These are phyloP conservation scores for Holtermannia corniformis DNA, from an alignment of 768 basidiomycete genomes.

Conservation along the genomic window DNA sequence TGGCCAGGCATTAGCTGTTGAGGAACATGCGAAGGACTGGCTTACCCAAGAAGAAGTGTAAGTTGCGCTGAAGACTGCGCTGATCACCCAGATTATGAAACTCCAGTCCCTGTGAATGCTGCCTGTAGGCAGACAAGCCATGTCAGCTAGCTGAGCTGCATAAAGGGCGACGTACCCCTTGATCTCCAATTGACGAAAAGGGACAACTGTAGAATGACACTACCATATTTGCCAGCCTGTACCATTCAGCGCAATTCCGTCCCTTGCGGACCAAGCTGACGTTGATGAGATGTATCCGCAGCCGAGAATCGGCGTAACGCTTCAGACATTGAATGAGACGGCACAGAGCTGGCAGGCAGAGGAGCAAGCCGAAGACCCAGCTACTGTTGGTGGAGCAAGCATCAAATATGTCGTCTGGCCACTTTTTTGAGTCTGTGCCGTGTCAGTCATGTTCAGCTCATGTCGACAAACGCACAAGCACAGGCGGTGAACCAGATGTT, in stretches of 20 bases:
- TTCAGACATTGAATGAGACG: constrained; percentile 79
- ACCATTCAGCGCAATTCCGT: background rate
- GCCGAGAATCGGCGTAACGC: constrained; percentile 69
- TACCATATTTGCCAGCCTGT: constrained; percentile 75
- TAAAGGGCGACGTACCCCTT: constrained; percentile 43
- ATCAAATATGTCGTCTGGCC: constrained; percentile 19
- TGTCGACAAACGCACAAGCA: constrained; percentile 36
- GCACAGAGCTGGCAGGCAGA: constrained; percentile 56
- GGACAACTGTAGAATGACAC: constrained; percentile 56
- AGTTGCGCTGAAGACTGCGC: constrained; percentile 53
- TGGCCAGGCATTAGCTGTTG: constrained; percentile 28
- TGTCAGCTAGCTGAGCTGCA: background rate
- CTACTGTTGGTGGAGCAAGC: constrained; percentile 17
- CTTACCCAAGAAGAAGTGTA: constrained; percentile 75
- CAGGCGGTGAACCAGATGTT: constrained; percentile 68
- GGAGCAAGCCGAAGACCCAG: constrained; percentile 27
- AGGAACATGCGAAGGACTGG: background rate
- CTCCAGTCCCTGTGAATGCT: constrained; percentile 43
- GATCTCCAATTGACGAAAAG: constrained; percentile 73
- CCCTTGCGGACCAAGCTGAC: constrained; percentile 49
- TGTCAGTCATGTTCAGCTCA: background rate
- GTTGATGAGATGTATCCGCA: constrained; percentile 75
- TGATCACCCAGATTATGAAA: constrained; percentile 63
- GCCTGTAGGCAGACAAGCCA: constrained; percentile 22
- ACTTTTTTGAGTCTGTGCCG: constrained; percentile 25